A percentile compares a stretch with the other conserved stretches of the same genome.
Evolutionary conservation across 495 filamentous ascomycete species (phyloP).

Genomic region (Pyrenula massariospora): DNA sequence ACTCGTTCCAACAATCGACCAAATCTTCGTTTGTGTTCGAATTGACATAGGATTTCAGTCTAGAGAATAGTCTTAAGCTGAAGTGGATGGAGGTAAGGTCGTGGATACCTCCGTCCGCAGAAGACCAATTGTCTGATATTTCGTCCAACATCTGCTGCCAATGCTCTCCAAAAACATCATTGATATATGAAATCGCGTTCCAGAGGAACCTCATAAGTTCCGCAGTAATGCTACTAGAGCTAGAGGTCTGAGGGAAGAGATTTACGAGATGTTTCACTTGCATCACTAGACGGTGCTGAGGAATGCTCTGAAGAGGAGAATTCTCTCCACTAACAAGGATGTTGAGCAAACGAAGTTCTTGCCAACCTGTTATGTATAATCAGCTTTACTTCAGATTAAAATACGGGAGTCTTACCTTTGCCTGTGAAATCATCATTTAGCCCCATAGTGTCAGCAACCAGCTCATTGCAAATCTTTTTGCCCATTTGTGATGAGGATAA

Average conservation of each 20-base stretch:
- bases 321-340: constrained; percentile 40
- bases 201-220: not conserved
- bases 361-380: constrained; percentile 28
- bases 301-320: constrained; percentile 40
- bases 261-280: constrained; percentile 65
- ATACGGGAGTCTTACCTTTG: constrained; percentile 22
- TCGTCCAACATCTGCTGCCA: constrained; percentile 60
- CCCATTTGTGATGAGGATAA: constrained; percentile 25
- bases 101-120: constrained; percentile 27
- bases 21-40: constrained; percentile 70
- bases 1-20: constrained; percentile 54
- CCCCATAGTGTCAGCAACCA: constrained; percentile 48
- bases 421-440: constrained; percentile 27
- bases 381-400: not conserved
- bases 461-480: constrained; percentile 41
- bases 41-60: constrained; percentile 40
- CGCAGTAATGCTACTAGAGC: constrained; percentile 9
- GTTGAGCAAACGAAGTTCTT: constrained; percentile 47
- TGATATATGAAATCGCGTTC: constrained; percentile 22
- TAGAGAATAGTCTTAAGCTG: constrained; percentile 58
- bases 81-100: constrained; percentile 51
- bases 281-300: constrained; percentile 72
- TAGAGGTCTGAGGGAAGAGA: constrained; percentile 38
- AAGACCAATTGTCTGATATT: constrained; percentile 42
- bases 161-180: constrained; percentile 71